phyloP scores from a whole-genome alignment of 495 filamentous ascomycete species.

The Clohesyomyces aquaticus region DNA sequence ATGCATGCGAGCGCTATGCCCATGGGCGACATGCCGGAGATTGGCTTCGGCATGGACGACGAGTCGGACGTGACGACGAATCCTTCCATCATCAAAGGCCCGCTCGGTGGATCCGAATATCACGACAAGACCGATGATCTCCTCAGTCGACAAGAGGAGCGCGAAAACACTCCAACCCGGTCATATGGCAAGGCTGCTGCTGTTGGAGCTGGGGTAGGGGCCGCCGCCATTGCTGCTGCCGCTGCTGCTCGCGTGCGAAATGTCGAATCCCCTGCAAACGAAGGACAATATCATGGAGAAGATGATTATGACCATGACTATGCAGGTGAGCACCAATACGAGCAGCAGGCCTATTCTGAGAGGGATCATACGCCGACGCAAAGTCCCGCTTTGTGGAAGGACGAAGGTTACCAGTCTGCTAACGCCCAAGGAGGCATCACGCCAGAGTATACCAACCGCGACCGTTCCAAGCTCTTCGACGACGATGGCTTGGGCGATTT shows the following conservation, averaged over 20 bases:
- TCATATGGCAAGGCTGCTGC: conserved; percentile 48
- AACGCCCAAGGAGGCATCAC: conserved; percentile 56
- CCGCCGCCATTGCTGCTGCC: conserved; percentile 51
- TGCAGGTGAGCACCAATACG: conserved; percentile 42
- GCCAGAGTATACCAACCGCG: conserved; percentile 45
- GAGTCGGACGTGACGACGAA: conserved; percentile 77
- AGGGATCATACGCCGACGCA: conserved; percentile 43
- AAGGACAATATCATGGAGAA: conserved; percentile 53
- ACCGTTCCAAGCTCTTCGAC: conserved; percentile 62
- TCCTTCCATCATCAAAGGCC: conserved; percentile 74
- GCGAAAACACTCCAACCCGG: conserved; percentile 42
- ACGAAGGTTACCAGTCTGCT: conserved; percentile 92
- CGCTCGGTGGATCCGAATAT: conserved; percentile 59
- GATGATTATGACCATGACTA: conserved; percentile 58
- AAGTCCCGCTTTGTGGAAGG: conserved; percentile 61
- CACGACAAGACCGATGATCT: conserved; percentile 51
- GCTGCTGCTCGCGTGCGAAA: conserved; percentile 49
- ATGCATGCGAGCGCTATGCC: conserved; percentile 68
- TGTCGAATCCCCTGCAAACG: conserved; percentile 51
- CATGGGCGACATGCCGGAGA: conserved; percentile 63
- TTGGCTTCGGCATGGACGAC: conserved; percentile 62
- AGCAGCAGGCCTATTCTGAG: conserved; percentile 32
- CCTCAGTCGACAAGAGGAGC: conserved; percentile 49
- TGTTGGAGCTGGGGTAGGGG: conserved; percentile 49
- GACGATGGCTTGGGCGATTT: conserved; percentile 57